Base-by-base conservation (phyloP, 129 eudicot genomes). In the Flaveria bidentis region DNA sequence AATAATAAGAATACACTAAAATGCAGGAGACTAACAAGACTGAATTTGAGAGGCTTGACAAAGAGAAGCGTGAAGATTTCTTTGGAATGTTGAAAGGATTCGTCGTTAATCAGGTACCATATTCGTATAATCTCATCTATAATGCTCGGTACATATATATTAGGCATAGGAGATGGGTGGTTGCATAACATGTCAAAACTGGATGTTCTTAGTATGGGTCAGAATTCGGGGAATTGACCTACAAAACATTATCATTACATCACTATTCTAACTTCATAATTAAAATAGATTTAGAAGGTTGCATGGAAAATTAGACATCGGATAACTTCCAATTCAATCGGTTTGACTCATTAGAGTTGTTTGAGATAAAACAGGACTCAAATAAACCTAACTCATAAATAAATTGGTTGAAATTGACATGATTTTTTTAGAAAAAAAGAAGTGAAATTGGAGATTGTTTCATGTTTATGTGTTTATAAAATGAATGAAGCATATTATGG, bases 31-130 rank as follows among this genome's bases (percentile, higher is more conserved):
- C 87, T 62, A 93, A 90, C 77, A 88, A 86, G 84, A 90, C 67
- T 61, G 98, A 93, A 69, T 87, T 93, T 62, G 89, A 75, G 39
- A 88, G 98, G 74, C 73, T 93, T 49, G 95, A 93, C 62, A 85
- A 63, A 62, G 98, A 93, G 85, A 88, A 85, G 84, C 93, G 72
- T 22, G 92, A 87, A 10, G 96, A 93, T 81, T 88, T 93, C 55
- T 36, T 88, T 70, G 78, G 77, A 79, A 93, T 93, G 98, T 75
- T 93, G 77, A 93, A 82, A 87, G 98, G 98, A 71, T 90, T 93
- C 60, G 83, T 93, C 33, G 90, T 80, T 73, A 93, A 90, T 80
- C 98, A 93, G 96, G 98, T 92, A 85, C 50, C 28, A 2, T 45
- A 46, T 80, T 41, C 51, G 51, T 26, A 1, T 55, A 45, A 53